A percentile compares a stretch with the other conserved stretches of the same genome.
These are phyloP conservation scores for Colletotrichum sp. DNA, from an alignment of 2,329 filamentous ascomycete species.

Conservation along the genomic window DNA sequence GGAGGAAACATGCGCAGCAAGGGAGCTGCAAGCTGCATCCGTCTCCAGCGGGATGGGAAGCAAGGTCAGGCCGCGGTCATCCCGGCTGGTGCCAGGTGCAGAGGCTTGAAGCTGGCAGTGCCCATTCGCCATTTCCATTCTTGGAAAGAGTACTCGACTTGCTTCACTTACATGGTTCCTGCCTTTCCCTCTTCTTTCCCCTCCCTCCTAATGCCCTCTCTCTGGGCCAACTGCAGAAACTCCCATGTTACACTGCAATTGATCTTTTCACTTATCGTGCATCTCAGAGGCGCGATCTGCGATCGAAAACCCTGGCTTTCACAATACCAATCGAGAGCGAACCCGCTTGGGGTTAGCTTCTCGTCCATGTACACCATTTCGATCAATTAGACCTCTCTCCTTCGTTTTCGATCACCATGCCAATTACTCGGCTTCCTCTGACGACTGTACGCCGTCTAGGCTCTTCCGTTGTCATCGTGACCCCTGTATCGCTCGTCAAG, in stretches of 20 bases:
- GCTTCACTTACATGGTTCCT: not conserved
- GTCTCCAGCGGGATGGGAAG: not conserved
- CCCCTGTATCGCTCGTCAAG: conserved; percentile 69
- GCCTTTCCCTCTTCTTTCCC: not conserved
- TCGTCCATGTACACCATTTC: not conserved
- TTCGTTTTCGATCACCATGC: conserved; percentile 39
- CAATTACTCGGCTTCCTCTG: conserved; percentile 54
- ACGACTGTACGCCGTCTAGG: conserved; percentile 61
- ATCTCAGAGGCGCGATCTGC: not conserved
- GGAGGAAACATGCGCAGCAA: not conserved
- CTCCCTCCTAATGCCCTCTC: not conserved
- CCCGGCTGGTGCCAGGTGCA: not conserved
- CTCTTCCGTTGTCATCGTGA: conserved; percentile 64
- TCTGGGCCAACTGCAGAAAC: not conserved
- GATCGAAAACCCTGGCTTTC: not conserved
- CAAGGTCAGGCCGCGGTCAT: no score
- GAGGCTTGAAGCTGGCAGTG: not conserved
- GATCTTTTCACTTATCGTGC: not conserved
- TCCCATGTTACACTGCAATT: not conserved
- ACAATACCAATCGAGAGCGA: not conserved
- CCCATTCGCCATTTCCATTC: not conserved
- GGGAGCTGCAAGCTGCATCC: not conserved
- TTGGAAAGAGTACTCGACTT: not conserved
- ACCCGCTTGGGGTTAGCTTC: not conserved
- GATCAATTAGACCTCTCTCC: not conserved